A percentile compares a stretch with the other conserved stretches of the same genome.
Conservation (phyloP, 2,329 filamentous ascomycete species). For the Annulohypoxylon truncatum region DNA sequence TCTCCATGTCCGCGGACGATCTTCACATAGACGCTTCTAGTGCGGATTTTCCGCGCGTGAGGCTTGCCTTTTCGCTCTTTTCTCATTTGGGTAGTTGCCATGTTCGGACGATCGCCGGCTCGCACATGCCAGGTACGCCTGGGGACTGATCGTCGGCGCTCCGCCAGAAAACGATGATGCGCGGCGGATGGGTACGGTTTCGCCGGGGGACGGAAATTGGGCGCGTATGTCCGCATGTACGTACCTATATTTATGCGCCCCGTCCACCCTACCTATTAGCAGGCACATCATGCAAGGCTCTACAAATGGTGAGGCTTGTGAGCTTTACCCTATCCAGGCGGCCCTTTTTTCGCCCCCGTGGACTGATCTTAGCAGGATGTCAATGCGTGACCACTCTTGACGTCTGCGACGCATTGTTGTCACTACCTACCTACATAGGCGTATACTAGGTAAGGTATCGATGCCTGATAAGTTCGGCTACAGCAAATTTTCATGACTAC, state of each 20-base stretch:
- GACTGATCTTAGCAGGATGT: conserved; percentile 15
- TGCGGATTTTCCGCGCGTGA: conserved; percentile 28
- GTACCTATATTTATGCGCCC: too few relatives aligned
- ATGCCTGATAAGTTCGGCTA: background rate
- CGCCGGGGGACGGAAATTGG: conserved; percentile 11
- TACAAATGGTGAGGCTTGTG: conserved; percentile 20
- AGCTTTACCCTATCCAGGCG: background rate
- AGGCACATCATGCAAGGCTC: background rate
- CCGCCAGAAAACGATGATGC: conserved; percentile 21
- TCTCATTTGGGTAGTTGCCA: background rate
- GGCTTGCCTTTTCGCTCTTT: conserved; percentile 8
- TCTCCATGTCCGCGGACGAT: conserved; percentile 1
- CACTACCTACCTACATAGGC: background rate
- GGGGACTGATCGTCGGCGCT: conserved; percentile 25
- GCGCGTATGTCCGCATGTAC: background rate
- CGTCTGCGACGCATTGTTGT: background rate
- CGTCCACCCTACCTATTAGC: too few relatives aligned
- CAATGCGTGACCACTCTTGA: conserved; percentile 21
- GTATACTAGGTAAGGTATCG: background rate
- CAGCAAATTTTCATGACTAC: background rate
- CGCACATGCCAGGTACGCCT: conserved; percentile 27
- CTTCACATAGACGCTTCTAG: background rate
- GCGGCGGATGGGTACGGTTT: conserved; percentile 35
- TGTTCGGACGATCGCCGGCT: conserved; percentile 15
- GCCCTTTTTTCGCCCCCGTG: conserved; percentile 25